Base-by-base conservation (phyloP, 768 basidiomycete genomes). In the Coprinopsis marcescibilis region DNA sequence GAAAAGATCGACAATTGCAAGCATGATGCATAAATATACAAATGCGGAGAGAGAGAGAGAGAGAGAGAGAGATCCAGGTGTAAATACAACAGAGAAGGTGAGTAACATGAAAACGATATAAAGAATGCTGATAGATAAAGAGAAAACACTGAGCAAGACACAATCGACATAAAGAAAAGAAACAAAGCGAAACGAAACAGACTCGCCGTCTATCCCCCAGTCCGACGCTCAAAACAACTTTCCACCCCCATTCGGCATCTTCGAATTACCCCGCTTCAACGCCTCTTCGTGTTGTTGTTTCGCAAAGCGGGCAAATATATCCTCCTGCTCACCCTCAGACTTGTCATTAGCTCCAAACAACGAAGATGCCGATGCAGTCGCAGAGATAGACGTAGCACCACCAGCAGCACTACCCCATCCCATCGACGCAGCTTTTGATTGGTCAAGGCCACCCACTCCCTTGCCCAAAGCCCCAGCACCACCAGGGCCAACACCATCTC, bases 201-300 rank as follows among this genome's bases (percentile, higher is more conserved):
- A 8, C n/a, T 32, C 29, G n/a, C 29, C 8, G n/a, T n/a, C 12
- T 7, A 40, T n/a, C n/a, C n/a, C n/a, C n/a, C n/a, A n/a, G n/a
- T n/a, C n/a, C n/a, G n/a, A n/a, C n/a, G n/a, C n/a, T 40, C 21
- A 40, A 17, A 40, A 40, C 15, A 40, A 40, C 15, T 40, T 40
- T 11, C 38, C 38, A 5, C 38, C 38, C 21, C 38, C 38, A 40
- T 40, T 40, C 38, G 21, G 20, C 8, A 8, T 32, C 29, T 8
- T 8, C 17, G 19, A 7, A 11, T 40, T 40, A 6, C 8, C 30
- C 24, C 41, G 41, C 14, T 30, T 27, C 41, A 43, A 27, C 6
- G 41, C 41, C 26, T 43, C 41, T 43, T 27, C 15, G n/a, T 43
- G 41, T 20, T 43, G 41, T 24, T 27, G 26, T 17, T 43, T 27